These are phyloP conservation scores for Neobulgaria alba DNA, from an alignment of 2,329 filamentous ascomycete species.

Conservation along the genomic window DNA sequence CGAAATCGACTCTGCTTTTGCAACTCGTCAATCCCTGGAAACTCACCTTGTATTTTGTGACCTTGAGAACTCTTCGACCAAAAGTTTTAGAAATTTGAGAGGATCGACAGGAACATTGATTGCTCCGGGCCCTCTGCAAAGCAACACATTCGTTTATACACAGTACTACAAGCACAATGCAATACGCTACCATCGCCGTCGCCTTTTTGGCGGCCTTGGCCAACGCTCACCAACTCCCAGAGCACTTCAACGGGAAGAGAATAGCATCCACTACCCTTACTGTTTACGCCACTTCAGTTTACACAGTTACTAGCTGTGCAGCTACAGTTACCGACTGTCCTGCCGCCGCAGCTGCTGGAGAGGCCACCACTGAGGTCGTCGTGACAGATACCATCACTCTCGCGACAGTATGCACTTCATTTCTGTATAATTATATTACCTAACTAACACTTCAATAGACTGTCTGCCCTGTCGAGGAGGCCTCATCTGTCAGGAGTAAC, in stretches of 20 bases:
- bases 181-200: constrained; percentile 23
- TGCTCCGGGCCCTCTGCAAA: constrained; percentile 14
- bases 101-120: constrained; percentile 20
- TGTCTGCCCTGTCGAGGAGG: not conserved
- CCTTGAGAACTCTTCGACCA: not conserved
- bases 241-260: constrained; percentile 25
- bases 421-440: not conserved
- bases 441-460: constrained; percentile 2
- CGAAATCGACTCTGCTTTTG: constrained; percentile 30
- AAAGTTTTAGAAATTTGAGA: constrained; percentile 1
- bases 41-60: not conserved
- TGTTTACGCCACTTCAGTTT: constrained; percentile 29
- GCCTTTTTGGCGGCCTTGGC: constrained; percentile 29
- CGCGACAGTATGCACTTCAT: constrained; percentile 31
- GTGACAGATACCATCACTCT: constrained; percentile 35
- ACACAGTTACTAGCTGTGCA: constrained; percentile 33
- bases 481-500: not conserved
- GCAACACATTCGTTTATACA: constrained; percentile 5
- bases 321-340: constrained; percentile 35
- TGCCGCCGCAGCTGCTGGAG: constrained; percentile 20
- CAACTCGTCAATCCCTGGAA: constrained; percentile 13
- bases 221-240: constrained; percentile 21
- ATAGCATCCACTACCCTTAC: constrained; percentile 32
- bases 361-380: constrained; percentile 18
- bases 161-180: constrained; percentile 22